phyloP scores from a whole-genome alignment of 306 rosid species.

The Cyamopsis tetragonoloba region DNA sequence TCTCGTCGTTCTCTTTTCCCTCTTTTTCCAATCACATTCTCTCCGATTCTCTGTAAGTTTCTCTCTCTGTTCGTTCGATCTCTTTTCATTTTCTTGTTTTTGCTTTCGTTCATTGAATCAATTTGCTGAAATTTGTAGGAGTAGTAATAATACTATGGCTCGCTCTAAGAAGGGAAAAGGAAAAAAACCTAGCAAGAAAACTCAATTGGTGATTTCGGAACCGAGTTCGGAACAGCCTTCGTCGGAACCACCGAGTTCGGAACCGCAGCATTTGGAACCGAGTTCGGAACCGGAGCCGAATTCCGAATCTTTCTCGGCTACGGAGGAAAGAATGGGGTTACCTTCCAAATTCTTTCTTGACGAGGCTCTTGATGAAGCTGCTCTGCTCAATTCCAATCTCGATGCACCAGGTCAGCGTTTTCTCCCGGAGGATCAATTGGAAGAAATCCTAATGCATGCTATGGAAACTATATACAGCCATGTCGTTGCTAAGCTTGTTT shows the following conservation, averaged over 20 bases:
- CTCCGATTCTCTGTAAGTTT: no score
- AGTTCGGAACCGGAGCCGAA: no score
- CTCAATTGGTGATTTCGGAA: conserved; percentile 35
- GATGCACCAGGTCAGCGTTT: conserved; percentile 61
- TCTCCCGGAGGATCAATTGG: conserved; percentile 62
- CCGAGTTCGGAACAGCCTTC: no score
- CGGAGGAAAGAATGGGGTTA: no score
- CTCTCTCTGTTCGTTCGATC: not conserved
- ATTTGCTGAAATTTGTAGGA: not conserved
- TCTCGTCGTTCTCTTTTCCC: no score
- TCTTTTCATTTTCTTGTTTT: not conserved
- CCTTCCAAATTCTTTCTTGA: no score
- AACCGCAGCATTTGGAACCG: no score
- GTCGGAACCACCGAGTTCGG: no score
- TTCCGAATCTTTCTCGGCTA: no score
- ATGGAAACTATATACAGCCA: conserved; percentile 54
- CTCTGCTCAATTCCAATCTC: conserved; percentile 17
- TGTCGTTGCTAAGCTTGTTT: conserved; percentile 56
- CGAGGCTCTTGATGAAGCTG: no score
- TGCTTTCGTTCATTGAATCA: not conserved
- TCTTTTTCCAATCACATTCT: no score
- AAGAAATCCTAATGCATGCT: conserved; percentile 51
- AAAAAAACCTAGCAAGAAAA: conserved; percentile 43
- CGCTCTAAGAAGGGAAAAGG: conserved; percentile 56
- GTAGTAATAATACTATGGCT: conserved; percentile 35